Base-by-base conservation (phyloP, 306 rosid genomes). In the Amphicarpaea edgeworthii region DNA sequence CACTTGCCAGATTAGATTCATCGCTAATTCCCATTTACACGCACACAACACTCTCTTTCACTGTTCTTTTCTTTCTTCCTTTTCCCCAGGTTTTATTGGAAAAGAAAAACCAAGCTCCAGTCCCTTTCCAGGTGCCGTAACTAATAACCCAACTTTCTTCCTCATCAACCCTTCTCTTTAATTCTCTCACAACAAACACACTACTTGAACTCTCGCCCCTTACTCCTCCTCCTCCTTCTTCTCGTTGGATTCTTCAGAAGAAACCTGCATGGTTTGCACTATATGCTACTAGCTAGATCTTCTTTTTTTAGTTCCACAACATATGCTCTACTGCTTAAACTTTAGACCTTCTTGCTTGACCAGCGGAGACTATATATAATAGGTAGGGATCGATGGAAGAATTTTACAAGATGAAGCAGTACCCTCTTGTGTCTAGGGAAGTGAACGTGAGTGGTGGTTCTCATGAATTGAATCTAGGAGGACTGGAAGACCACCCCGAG, bases 401-500 rank as follows among this genome's bases (percentile, higher is more conserved):
- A 59, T 12, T 68, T 41, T 73, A 41, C 80, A 73, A 67, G 55
- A n/a, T 66, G n/a, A 72, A 77, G n/a, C n/a, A n/a, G n/a, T n/a
- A n/a, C 73, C 58, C 26, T 30, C 30, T 42, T 23, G 16, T 43
- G 7, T 15, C 79, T 50, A 53, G 70, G 64, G 75, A 20, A 49
- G 68, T 50, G 7, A 67, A 59, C 55, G 76, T 76, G 11, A 70
- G 40, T 41, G 37, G 55, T 71, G 23, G 64, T 47, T 58, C 68
- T 23, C n/a, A n/a, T n/a, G 61, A 62, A 57, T 37, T 77, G 70
- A 79, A 77, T 74, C 86, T 65, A 17, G 88, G 75, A 40, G n/a
- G n/a, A 4, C 81, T 57, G 16, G 53, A 80, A 68, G 41, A 55
- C 20, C 70, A 55, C 20, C 70, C 70, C 42, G 81, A 82, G 63